A percentile compares a stretch with the other conserved stretches of the same genome.
Conservation (phyloP, 2,329 filamentous ascomycete species). For the Huntiella bhutanensis region DNA sequence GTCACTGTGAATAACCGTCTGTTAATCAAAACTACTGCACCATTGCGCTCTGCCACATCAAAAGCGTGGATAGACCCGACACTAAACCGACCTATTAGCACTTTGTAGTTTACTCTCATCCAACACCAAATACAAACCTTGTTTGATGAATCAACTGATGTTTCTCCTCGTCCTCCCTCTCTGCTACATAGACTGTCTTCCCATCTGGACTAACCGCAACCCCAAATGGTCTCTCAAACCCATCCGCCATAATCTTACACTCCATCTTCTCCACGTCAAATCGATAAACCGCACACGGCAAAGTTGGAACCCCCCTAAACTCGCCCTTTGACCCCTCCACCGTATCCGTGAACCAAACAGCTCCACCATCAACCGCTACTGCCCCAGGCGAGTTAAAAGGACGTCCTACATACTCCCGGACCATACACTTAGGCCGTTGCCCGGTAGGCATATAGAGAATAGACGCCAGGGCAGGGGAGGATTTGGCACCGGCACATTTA, state of each 20-base stretch:
- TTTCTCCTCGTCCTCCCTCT: conserved; percentile 15
- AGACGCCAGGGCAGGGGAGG: conserved; percentile 11
- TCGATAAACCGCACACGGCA: conserved; percentile 30
- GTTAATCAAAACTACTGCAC: conserved; percentile 25
- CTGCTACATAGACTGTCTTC: conserved; percentile 26
- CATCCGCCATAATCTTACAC: conserved; percentile 27
- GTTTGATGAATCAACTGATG: background rate
- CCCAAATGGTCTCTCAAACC: conserved; percentile 28
- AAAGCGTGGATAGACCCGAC: conserved; percentile 19
- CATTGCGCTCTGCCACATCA: conserved; percentile 16
- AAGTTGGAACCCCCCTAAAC: conserved; percentile 23
- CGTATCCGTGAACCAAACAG: conserved; percentile 32
- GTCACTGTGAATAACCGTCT: conserved; percentile 31
- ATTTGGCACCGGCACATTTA: background rate
- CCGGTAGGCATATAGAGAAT: conserved; percentile 19
- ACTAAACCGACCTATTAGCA: conserved; percentile 14
- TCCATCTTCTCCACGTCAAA: conserved; percentile 22
- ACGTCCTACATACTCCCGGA: conserved; percentile 24
- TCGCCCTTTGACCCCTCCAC: conserved; percentile 29
- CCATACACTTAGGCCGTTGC: conserved; percentile 18
- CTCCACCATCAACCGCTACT: conserved; percentile 25
- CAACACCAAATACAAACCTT: background rate
- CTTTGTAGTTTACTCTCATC: conserved; percentile 14
- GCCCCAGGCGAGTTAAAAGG: conserved; percentile 32
- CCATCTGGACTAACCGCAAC: conserved; percentile 28